Conservation (phyloP, 2,329 filamentous ascomycete species). For the Leptographium lundbergii region DNA sequence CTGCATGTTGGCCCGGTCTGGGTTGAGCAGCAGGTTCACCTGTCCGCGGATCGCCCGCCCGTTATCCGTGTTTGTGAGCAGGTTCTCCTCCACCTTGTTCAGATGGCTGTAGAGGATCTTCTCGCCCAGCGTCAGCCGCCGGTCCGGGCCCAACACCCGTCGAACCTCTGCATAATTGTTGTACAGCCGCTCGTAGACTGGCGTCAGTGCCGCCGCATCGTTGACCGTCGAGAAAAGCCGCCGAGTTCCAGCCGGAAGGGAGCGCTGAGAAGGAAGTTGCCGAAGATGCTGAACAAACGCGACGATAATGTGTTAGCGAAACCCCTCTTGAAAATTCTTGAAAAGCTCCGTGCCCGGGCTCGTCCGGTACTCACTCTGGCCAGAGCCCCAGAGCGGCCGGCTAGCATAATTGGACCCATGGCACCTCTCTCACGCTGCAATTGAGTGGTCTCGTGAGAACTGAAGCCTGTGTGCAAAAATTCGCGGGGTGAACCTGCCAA, state of each 20-base stretch:
- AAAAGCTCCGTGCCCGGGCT: background rate
- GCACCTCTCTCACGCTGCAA: conserved; percentile 6
- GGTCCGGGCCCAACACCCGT: conserved; percentile 49
- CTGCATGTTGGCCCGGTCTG: conserved; percentile 97
- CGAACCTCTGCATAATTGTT: conserved; percentile 64
- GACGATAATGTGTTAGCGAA: background rate
- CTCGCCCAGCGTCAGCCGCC: conserved; percentile 75
- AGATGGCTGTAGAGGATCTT: conserved; percentile 98
- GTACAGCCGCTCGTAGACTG: conserved; percentile 74
- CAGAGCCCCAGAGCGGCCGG: conserved; percentile 33
- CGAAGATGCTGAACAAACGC: conserved; percentile 22
- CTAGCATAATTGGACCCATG: conserved; percentile 40
- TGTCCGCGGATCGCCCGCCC: conserved; percentile 72
- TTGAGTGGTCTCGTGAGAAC: background rate
- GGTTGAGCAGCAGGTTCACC: conserved; percentile 92
- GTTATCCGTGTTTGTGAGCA: conserved; percentile 72
- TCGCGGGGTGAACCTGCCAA: conserved; percentile 1
- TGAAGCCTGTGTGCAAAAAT: background rate
- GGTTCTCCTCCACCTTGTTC: conserved; percentile 76
- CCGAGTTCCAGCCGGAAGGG: conserved; percentile 16
- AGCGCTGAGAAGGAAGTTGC: conserved; percentile 19
- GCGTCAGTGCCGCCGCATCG: conserved; percentile 33
- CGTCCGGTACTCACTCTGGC: conserved; percentile 26
- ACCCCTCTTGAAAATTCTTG: too few species aligned
- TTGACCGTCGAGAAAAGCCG: conserved; percentile 24